Conservation (phyloP, 441 rosid species). For the Mallotus repandus region DNA sequence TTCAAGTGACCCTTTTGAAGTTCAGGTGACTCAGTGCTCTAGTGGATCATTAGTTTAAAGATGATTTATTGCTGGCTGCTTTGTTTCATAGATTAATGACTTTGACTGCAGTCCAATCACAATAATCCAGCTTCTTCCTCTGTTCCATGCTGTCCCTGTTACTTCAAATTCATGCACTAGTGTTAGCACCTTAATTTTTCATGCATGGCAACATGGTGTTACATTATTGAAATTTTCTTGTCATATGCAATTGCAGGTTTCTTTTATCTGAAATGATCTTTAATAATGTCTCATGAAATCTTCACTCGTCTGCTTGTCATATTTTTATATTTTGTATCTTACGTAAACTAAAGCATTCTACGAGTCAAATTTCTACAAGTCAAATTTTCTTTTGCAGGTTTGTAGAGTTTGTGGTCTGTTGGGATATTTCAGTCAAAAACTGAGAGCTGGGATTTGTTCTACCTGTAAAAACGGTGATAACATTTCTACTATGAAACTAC, state of each 20-base stretch:
- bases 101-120: background rate
- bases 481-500: constrained; percentile 79
- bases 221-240: background rate
- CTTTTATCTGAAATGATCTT: background rate
- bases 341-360: constrained; percentile 4
- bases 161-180: background rate
- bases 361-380: background rate
- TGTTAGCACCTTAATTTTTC: no score
- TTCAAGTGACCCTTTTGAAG: constrained; percentile 96
- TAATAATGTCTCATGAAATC: background rate
- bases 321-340: background rate
- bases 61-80: background rate
- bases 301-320: background rate
- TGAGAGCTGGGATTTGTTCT: constrained; percentile 73
- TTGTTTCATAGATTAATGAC: background rate
- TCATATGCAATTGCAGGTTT: background rate
- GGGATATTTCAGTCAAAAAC: constrained; percentile 83
- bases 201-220: background rate
- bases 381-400: constrained; percentile 46
- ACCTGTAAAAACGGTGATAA: constrained; percentile 81
- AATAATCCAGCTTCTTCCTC: background rate
- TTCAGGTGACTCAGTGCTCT: constrained; percentile 51
- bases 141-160: background rate
- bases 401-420: constrained; percentile 85
- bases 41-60: background rate